Conservation (phyloP, 106 monocot genomes). For the Chionographis japonica region DNA sequence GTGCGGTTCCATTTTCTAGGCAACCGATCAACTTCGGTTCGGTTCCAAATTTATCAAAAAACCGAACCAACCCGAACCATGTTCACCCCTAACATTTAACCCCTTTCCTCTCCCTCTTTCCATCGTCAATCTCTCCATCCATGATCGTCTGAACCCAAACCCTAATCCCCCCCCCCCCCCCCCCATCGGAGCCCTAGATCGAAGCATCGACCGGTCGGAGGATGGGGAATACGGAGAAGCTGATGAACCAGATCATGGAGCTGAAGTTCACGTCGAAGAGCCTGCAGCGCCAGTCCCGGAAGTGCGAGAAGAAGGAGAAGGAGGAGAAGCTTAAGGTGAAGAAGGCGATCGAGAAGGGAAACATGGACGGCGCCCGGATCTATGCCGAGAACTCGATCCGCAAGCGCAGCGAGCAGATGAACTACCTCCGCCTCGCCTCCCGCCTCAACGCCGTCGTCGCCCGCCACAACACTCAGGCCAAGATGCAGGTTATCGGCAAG, state of each 20-base stretch:
- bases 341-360: slow-evolving; percentile 36
- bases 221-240: slow-evolving; percentile 39
- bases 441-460: slow-evolving; percentile 39
- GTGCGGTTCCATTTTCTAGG: too few species aligned
- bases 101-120: too few species aligned
- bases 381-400: slow-evolving; percentile 40
- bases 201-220: not conserved
- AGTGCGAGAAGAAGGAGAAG: slow-evolving; percentile 46
- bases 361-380: slow-evolving; percentile 39
- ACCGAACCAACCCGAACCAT: too few species aligned
- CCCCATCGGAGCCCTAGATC: too few species aligned
- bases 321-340: slow-evolving; percentile 31
- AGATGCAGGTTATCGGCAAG: slow-evolving; percentile 33
- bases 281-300: slow-evolving; percentile 30
- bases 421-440: slow-evolving; percentile 35
- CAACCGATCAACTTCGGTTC: too few species aligned
- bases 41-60: too few species aligned
- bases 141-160: too few species aligned
- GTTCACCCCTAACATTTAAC: too few species aligned
- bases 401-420: slow-evolving; percentile 40
- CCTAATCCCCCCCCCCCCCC: too few species aligned
- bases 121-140: too few species aligned
- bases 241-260: slow-evolving; percentile 35
- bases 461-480: slow-evolving; percentile 33
- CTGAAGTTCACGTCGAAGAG: slow-evolving; percentile 36